Percentiles rank a stretch among this genome's conserved stretches.
Conservation (phyloP, 169 alveolate genomes). For the Eimeria acervulina region DNA sequence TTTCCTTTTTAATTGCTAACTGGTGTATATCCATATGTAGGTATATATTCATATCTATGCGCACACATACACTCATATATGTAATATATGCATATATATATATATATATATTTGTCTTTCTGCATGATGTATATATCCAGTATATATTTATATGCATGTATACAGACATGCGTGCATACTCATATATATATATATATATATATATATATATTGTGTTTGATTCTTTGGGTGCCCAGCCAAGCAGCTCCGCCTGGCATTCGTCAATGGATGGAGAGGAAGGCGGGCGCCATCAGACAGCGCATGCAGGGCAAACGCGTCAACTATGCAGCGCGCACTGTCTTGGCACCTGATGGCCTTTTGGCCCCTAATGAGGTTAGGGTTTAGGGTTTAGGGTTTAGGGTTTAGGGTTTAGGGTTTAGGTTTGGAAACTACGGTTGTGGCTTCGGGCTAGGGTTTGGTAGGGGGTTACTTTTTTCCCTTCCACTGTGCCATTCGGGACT, state of each 20-base stretch:
- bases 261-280: constrained; percentile 97
- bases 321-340: constrained; percentile 98
- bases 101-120: too few species aligned
- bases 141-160: too few species aligned
- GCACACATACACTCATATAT: too few species aligned
- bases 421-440: neutral
- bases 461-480: too few species aligned
- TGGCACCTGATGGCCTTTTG: constrained; percentile 99
- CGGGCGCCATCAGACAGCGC: constrained; percentile 98
- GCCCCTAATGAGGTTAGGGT: constrained; percentile 92
- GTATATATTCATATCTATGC: too few species aligned
- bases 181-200: too few species aligned
- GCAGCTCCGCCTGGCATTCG: constrained; percentile 92
- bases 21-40: too few species aligned
- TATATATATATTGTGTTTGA: neutral
- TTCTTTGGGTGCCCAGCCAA: constrained; percentile 5
- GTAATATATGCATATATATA: too few species aligned
- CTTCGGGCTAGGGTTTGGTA: neutral
- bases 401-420: constrained; percentile 7
- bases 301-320: constrained; percentile 99
- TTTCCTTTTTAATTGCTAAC: too few species aligned
- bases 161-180: too few species aligned
- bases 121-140: too few species aligned
- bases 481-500: neutral
- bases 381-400: neutral